phyloP scores from a whole-genome alignment of 2,329 filamentous ascomycete species.

The Alternaria rosae region DNA sequence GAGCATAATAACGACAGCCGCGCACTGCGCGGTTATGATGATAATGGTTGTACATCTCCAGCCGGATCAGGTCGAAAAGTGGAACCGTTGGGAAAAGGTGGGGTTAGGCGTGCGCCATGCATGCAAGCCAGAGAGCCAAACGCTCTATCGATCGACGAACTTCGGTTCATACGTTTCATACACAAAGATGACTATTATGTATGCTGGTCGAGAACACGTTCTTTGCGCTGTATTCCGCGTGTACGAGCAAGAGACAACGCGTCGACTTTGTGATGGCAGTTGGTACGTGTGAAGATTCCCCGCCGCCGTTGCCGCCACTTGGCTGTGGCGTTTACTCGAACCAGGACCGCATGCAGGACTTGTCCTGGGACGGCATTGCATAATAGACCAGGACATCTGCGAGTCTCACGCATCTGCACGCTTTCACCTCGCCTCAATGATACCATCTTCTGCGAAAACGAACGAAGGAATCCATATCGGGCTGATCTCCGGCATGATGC shows the following conservation, averaged over 20 bases:
- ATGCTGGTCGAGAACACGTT: slow-evolving; percentile 7
- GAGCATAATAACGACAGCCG: slow-evolving; percentile 27
- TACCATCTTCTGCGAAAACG: not conserved
- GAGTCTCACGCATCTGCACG: slow-evolving; percentile 1
- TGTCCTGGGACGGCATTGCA: slow-evolving; percentile 7
- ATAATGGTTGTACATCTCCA: slow-evolving; percentile 8
- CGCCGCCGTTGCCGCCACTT: slow-evolving; percentile 6
- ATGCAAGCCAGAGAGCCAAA: slow-evolving; percentile 14
- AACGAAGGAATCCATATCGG: not conserved
- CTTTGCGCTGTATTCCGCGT: slow-evolving; percentile 9
- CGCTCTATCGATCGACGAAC: slow-evolving; percentile 38
- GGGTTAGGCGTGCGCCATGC: slow-evolving; percentile 27
- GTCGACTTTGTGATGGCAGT: not conserved
- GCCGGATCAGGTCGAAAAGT: slow-evolving; percentile 20
- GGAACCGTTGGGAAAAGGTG: slow-evolving; percentile 31
- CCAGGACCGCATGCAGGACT: not conserved
- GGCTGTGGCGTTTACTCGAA: slow-evolving; percentile 6
- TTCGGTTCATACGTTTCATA: slow-evolving; percentile 26
- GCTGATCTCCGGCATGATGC: not conserved
- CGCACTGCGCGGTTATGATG: slow-evolving; percentile 41
- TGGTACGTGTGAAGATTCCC: not conserved
- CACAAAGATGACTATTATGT: slow-evolving; percentile 5
- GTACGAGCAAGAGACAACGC: slow-evolving; percentile 1
- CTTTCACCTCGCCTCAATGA: not conserved
- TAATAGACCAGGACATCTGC: slow-evolving; percentile 7